These are phyloP conservation scores for Epichloe uncinata DNA, from an alignment of 2,329 filamentous ascomycete species.

Conservation along the genomic window DNA sequence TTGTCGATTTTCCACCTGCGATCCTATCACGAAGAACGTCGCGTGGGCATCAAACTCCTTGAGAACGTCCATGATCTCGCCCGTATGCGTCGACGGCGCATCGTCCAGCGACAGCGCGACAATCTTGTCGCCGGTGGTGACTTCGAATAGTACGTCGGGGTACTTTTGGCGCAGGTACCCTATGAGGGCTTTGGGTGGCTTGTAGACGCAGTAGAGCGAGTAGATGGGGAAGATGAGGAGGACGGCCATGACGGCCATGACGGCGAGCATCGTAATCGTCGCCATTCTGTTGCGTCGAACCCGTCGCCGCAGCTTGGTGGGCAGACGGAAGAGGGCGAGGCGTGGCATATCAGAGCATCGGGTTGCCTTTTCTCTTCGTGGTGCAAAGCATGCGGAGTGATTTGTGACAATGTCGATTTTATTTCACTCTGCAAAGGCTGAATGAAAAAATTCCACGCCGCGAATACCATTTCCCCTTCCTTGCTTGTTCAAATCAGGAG, in stretches of 20 bases:
- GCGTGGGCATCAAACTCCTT: conserved; percentile 52
- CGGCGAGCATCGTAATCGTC: conserved; percentile 34
- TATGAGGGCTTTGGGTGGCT: conserved; percentile 61
- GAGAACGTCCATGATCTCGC: conserved; percentile 56
- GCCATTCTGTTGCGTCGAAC: conserved; percentile 46
- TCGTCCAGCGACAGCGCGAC: conserved; percentile 83
- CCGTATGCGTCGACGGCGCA: conserved; percentile 60
- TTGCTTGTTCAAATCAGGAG: neutral
- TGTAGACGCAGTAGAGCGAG: conserved; percentile 61
- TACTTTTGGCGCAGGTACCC: conserved; percentile 55
- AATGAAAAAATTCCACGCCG: too few species aligned
- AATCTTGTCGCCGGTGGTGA: conserved; percentile 44
- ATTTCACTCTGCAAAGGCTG: too few species aligned
- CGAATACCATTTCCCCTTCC: neutral
- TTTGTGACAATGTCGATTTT: too few species aligned
- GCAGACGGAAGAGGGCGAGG: conserved; percentile 38
- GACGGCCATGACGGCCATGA: conserved; percentile 19
- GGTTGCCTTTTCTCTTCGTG: neutral
- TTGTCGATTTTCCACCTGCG: conserved; percentile 50
- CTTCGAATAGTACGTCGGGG: conserved; percentile 69
- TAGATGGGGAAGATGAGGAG: conserved; percentile 26
- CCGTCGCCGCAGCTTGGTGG: conserved; percentile 42
- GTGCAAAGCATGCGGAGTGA: too few species aligned
- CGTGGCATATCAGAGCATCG: conserved; percentile 20
- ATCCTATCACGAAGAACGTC: conserved; percentile 82